These are phyloP conservation scores for Gentiana straminea DNA, from an alignment of 257 asterid genomes.

Conservation along the genomic window DNA sequence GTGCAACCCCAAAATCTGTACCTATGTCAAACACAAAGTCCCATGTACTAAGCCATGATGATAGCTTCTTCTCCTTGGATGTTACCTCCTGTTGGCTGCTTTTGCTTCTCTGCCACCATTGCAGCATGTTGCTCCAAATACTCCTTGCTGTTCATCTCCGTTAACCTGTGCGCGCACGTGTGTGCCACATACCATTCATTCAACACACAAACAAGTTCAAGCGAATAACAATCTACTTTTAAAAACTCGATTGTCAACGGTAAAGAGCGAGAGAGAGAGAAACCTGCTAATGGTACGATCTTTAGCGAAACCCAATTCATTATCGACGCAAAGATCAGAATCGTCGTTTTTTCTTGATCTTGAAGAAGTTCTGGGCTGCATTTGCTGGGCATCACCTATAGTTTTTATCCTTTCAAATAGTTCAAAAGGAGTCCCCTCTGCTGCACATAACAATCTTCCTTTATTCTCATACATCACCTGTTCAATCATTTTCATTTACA, in stretches of 20 bases:
- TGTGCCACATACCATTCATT: no score
- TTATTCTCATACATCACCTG: slow-evolving; percentile 93
- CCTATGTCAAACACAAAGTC: no score
- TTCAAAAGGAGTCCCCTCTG: slow-evolving; percentile 70
- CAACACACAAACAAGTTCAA: no score
- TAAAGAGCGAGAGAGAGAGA: not conserved
- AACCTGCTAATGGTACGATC: slow-evolving; percentile 97
- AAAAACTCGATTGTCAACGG: not conserved
- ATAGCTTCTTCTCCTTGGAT: not conserved
- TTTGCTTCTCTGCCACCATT: slow-evolving; percentile 18
- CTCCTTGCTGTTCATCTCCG: slow-evolving; percentile 73
- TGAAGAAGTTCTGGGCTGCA: slow-evolving; percentile 90
- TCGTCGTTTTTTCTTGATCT: slow-evolving; percentile 73
- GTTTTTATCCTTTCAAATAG: slow-evolving; percentile 73
- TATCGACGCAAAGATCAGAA: slow-evolving; percentile 84
- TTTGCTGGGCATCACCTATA: slow-evolving; percentile 62
- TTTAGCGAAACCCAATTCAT: slow-evolving; percentile 87
- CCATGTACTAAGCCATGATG: no score
- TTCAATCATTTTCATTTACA: slow-evolving; percentile 2
- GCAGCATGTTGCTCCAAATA: slow-evolving; percentile 68
- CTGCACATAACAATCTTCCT: slow-evolving; percentile 68
- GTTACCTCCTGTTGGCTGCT: not conserved
- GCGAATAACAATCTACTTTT: slow-evolving; percentile 44
- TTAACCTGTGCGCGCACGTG: slow-evolving; percentile 18
- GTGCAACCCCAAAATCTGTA: no score